Conservation (phyloP, 805 yeast genomes). For the Starmerella vaccinii region DNA sequence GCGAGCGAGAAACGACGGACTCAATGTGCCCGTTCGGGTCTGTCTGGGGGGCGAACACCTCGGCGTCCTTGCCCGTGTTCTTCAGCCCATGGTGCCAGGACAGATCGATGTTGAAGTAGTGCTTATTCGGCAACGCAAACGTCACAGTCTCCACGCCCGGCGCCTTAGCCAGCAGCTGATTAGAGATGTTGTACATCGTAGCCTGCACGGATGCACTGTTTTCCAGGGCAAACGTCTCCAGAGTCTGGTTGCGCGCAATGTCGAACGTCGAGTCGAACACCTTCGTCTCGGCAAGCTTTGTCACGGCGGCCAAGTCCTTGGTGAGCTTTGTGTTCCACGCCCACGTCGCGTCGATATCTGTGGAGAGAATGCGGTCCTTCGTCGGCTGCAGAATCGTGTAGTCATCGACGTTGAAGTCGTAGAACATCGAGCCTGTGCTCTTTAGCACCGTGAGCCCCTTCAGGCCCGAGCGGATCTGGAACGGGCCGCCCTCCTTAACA, state of each 20-base stretch:
- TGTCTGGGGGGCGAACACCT: slow-evolving; percentile 73
- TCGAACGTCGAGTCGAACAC: slow-evolving; percentile 55
- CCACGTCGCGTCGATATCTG: slow-evolving; percentile 73
- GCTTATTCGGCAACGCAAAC: slow-evolving; percentile 82
- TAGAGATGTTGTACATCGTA: slow-evolving; percentile 88
- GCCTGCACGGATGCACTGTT: slow-evolving; percentile 93
- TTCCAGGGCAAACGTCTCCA: slow-evolving; percentile 71
- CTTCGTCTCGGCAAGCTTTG: slow-evolving; percentile 33
- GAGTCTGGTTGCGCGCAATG: slow-evolving; percentile 57
- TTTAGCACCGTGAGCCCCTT: slow-evolving; percentile 76
- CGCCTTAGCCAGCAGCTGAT: slow-evolving; percentile 52
- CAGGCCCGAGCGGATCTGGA: slow-evolving; percentile 53
- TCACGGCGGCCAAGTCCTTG: slow-evolving; percentile 19
- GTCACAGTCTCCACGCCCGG: slow-evolving; percentile 53
- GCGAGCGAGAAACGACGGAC: slow-evolving; percentile 68
- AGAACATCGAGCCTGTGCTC: slow-evolving; percentile 87
- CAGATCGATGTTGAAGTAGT: slow-evolving; percentile 71
- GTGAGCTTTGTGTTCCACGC: slow-evolving; percentile 45
- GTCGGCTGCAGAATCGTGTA: slow-evolving; percentile 81
- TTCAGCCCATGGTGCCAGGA: slow-evolving; percentile 71
- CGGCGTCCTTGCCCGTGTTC: slow-evolving; percentile 52
- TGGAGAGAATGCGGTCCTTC: slow-evolving; percentile 73
- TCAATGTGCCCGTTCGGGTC: slow-evolving; percentile 90
- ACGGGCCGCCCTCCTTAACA: slow-evolving; percentile 34
- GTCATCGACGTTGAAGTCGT: slow-evolving; percentile 77